These are phyloP conservation scores for Spergularia bocconei DNA, from an alignment of 148 eudicot species.

Conservation along the genomic window DNA sequence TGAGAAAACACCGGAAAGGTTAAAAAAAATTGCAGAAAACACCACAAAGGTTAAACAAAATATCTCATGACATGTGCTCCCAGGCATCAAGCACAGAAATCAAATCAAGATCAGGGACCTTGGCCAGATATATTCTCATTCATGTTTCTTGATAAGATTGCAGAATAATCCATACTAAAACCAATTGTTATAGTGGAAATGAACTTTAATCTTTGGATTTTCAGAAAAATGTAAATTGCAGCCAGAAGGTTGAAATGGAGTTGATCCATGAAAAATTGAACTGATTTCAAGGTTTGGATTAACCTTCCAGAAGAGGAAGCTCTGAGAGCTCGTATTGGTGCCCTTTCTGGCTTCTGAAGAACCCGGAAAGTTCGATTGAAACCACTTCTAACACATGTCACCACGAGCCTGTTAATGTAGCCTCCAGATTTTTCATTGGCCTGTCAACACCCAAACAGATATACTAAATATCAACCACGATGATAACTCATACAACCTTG, in stretches of 20 bases:
- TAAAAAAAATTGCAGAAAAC: too few species aligned
- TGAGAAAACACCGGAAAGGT: too few species aligned
- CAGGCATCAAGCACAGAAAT: neutral
- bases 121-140: neutral
- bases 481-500: slow-evolving; percentile 13
- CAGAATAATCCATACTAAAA: neutral
- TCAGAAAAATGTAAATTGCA: slow-evolving; percentile 5
- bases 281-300: slow-evolving; percentile 2
- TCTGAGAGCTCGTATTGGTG: slow-evolving; percentile 94
- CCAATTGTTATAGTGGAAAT: neutral
- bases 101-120: neutral
- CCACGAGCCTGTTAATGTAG: slow-evolving; percentile 78
- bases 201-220: neutral
- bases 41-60: too few species aligned
- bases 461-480: slow-evolving; percentile 1
- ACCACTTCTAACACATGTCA: slow-evolving; percentile 94
- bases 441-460: slow-evolving; percentile 36
- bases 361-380: slow-evolving; percentile 85
- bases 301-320: slow-evolving; percentile 99
- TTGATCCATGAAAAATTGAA: neutral
- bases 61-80: too few species aligned
- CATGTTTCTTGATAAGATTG: neutral
- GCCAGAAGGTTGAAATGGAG: neutral
- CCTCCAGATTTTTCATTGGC: slow-evolving; percentile 88
- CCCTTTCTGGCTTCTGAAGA: slow-evolving; percentile 95